These are phyloP conservation scores for Cystoisospora suis DNA, from an alignment of 169 alveolate species.

Conservation along the genomic window DNA sequence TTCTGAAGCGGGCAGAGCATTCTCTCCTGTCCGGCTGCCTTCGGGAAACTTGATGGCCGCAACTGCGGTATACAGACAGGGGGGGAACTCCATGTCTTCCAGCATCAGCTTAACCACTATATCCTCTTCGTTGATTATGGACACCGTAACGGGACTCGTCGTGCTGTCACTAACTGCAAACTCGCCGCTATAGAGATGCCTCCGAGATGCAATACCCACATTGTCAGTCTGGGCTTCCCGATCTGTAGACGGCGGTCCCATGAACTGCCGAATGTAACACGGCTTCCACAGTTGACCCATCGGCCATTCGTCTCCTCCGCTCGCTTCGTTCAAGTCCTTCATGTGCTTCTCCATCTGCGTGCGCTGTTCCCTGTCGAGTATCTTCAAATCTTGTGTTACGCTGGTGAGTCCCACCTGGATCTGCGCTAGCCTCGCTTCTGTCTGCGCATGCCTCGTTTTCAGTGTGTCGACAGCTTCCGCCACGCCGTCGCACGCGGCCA, in stretches of 20 bases:
- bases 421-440: slow-evolving; percentile 15
- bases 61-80: slow-evolving; percentile 12
- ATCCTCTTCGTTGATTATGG: slow-evolving; percentile 37
- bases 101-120: slow-evolving; percentile 21
- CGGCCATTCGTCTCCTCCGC: not conserved
- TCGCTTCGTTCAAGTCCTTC: not conserved
- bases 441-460: slow-evolving; percentile 17
- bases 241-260: not conserved
- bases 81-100: slow-evolving; percentile 27
- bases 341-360: not conserved
- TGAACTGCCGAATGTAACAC: not conserved
- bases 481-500: not conserved
- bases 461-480: not conserved
- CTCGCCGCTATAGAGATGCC: slow-evolving; percentile 27
- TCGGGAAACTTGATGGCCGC: slow-evolving; percentile 10
- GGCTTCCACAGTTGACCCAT: not conserved
- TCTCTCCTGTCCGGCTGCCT: not conserved
- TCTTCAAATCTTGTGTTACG: not conserved
- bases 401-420: slow-evolving; percentile 12
- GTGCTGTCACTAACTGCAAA: slow-evolving; percentile 11
- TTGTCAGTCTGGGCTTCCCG: slow-evolving; percentile 14
- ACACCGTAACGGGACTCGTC: not conserved
- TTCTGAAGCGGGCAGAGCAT: not conserved
- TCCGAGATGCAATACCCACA: not conserved
- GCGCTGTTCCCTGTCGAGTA: slow-evolving; percentile 1